Evolutionary conservation across 768 basidiomycete species (phyloP).

Genomic region (Podaxis sp.): DNA sequence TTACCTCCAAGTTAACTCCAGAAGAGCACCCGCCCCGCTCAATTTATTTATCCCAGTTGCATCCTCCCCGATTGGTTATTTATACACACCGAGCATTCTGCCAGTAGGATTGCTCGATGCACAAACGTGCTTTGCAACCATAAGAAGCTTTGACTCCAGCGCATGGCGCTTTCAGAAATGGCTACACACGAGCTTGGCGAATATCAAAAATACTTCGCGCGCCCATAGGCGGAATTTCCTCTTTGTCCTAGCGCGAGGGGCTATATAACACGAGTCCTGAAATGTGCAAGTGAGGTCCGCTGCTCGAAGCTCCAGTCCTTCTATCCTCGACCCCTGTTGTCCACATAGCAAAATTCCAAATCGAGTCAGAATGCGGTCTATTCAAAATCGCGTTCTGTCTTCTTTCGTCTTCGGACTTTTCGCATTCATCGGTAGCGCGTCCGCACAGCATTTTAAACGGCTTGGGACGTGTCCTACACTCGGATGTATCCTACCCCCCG

Average conservation of each 20-base stretch:
- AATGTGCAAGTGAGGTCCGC: not conserved
- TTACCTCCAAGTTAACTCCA: not conserved
- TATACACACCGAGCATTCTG: not conserved
- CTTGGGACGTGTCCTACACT: slow-evolving; percentile 38
- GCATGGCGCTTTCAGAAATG: not conserved
- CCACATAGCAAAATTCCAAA: not conserved
- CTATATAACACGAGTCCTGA: not conserved
- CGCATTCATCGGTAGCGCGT: not conserved
- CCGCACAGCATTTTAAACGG: slow-evolving; percentile 35
- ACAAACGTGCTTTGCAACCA: not conserved
- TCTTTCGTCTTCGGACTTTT: not conserved
- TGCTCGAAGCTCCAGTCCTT: not conserved
- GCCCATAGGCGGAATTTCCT: not conserved
- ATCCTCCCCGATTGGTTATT: not conserved
- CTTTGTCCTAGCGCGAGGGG: not conserved
- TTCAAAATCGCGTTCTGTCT: not conserved
- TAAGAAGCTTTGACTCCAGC: not conserved
- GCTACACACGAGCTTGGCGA: not conserved
- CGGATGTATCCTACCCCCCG: slow-evolving; percentile 41
- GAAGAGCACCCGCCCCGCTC: not conserved
- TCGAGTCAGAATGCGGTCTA: not conserved
- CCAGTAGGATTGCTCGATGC: not conserved
- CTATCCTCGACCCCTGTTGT: not conserved
- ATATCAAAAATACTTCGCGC: not conserved
- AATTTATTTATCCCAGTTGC: not conserved